Base-by-base conservation (phyloP, 2,329 filamentous ascomycete genomes). In the Akanthomyces muscarius region DNA sequence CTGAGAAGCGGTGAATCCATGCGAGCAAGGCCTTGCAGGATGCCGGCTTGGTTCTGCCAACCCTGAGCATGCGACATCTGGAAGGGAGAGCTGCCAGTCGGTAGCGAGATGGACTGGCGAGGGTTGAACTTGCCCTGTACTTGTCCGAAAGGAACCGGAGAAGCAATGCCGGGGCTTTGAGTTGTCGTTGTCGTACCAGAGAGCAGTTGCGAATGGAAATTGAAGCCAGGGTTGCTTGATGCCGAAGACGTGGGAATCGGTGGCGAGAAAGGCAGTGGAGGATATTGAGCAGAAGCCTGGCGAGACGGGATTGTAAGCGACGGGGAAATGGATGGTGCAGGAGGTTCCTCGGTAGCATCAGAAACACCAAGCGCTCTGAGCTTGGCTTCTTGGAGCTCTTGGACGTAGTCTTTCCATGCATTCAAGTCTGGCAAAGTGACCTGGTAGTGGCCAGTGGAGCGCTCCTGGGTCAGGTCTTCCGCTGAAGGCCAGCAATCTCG, bases 351-450 rank as follows among this genome's bases (percentile, higher is more conserved):
- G 55, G 89, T 87, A 42, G 87, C 90, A 65, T 91, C 83, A 21
- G 87, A 92, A 14, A 98, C 95, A 67, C 95, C 95, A 62, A 99
- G 82, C 57, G 94, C 93, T 65, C 92, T 88, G 59, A 99, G 81
- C 77, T 97, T 99, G 65, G 94, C 92, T 77, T 99, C 95, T 68
- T 91, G 87, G 42, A 98, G 80, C 68, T 89, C 88, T 61, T 89
- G 85, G 64, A 93, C 89, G 74, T 98, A 97, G 30, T 86, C 81
- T 70, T 91, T 89, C 84, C 84, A 87, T 1, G 83, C 80, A 72
- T 88, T 86, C 66, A 89, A 77, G 70, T 91, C 89, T 2, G 91
- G 89, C 64, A 95, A 81, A 28, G 82, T 82, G 42, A 95, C 88
- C 61, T 80, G 81, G 71, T 81, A 89, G n/a, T 74, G 74, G 5